Conservation (phyloP, 2,329 filamentous ascomycete species). For the Xylaria sp. region DNA sequence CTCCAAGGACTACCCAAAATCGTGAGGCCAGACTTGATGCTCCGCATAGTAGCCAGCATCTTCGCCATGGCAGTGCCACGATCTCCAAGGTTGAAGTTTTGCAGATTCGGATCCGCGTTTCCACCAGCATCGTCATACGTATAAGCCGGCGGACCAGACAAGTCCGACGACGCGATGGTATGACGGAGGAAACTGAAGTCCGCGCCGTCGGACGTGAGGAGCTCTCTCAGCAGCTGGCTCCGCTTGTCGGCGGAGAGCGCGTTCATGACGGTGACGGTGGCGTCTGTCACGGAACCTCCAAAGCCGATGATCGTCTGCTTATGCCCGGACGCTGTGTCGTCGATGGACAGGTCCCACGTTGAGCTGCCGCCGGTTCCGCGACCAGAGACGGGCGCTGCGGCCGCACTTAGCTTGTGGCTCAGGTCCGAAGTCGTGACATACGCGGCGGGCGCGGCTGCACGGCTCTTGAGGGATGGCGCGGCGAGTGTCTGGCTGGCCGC, state of each 20-base stretch:
- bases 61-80: slow-evolving; percentile 54
- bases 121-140: slow-evolving; percentile 54
- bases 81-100: slow-evolving; percentile 53
- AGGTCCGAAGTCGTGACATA: slow-evolving; percentile 54
- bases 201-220: slow-evolving; percentile 53
- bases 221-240: slow-evolving; percentile 50
- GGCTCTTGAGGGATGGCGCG: slow-evolving; percentile 27
- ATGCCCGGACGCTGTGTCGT: slow-evolving; percentile 53
- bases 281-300: slow-evolving; percentile 57
- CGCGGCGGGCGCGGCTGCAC: slow-evolving; percentile 44
- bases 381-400: slow-evolving; percentile 52
- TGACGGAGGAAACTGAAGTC: slow-evolving; percentile 56
- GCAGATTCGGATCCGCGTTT: slow-evolving; percentile 48
- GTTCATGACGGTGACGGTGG: slow-evolving; percentile 55
- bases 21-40: slow-evolving; percentile 51
- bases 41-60: slow-evolving; percentile 53
- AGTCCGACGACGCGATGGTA: slow-evolving; percentile 55
- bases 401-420: slow-evolving; percentile 51
- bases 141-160: slow-evolving; percentile 55
- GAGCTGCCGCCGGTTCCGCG: slow-evolving; percentile 49
- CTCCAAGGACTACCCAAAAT: slow-evolving; percentile 56
- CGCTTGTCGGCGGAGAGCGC: slow-evolving; percentile 48
- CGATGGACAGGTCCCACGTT: slow-evolving; percentile 54
- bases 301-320: slow-evolving; percentile 57
- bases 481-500: slow-evolving; percentile 37